Evolutionary conservation across 306 rosid genomes (phyloP).

Genomic region (Rosa multiflora): DNA sequence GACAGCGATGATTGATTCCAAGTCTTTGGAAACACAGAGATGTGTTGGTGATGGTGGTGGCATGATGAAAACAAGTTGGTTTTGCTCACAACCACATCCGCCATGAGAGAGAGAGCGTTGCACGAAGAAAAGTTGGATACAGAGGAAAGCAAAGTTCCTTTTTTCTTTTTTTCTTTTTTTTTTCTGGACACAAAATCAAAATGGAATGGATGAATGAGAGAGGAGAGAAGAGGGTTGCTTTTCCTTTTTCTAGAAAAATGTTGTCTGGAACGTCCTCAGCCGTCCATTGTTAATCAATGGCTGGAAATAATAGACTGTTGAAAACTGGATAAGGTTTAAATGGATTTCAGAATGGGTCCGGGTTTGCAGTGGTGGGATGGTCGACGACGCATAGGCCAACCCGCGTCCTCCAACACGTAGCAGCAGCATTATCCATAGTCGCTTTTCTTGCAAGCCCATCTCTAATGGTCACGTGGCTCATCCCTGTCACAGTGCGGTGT

Average conservation of each 20-base stretch:
- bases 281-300: not conserved
- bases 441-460: too few relatives aligned
- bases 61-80: constrained; percentile 46
- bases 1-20: constrained; percentile 17
- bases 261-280: not conserved
- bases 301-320: not conserved
- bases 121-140: not conserved
- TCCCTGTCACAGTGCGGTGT: too few relatives aligned
- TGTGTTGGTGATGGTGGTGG: constrained; percentile 10
- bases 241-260: not conserved
- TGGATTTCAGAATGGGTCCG: not conserved
- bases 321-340: not conserved
- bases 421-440: too few relatives aligned
- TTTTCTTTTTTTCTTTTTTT: too few relatives aligned
- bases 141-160: not conserved
- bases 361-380: not conserved
- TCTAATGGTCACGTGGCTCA: too few relatives aligned
- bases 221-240: not conserved
- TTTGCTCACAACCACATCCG: constrained; percentile 47
- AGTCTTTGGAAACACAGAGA: constrained; percentile 34
- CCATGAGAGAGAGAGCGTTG: constrained; percentile 30
- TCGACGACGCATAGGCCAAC: too few relatives aligned
- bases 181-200: too few relatives aligned
- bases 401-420: too few relatives aligned
- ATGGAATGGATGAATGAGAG: too few relatives aligned